These are phyloP conservation scores for Tuber calosporum DNA, from an alignment of 495 filamentous ascomycete genomes.

Conservation along the genomic window DNA sequence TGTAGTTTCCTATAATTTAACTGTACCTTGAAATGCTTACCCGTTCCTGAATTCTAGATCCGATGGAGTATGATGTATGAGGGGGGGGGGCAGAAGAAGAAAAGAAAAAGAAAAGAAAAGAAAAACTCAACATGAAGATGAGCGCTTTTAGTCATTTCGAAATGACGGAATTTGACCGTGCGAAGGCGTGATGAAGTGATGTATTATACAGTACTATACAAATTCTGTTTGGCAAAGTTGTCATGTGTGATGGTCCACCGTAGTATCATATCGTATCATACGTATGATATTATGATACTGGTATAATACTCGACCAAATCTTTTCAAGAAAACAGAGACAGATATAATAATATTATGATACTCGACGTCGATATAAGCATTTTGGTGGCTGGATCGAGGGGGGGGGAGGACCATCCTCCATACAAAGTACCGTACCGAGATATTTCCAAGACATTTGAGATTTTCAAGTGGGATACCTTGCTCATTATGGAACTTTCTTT, in stretches of 20 bases:
- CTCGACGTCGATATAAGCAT: neutral
- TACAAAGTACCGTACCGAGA: too few relatives aligned
- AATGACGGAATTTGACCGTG: neutral
- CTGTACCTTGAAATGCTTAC: neutral
- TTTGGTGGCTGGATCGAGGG: neutral
- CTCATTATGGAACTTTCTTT: too few relatives aligned
- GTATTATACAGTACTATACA: neutral
- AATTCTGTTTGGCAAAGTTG: neutral
- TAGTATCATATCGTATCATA: too few relatives aligned
- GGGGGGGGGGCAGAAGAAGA: too few relatives aligned
- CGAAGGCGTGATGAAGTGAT: neutral
- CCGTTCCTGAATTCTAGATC: neutral
- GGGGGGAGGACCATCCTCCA: too few relatives aligned
- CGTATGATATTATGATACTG: too few relatives aligned
- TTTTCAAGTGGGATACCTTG: too few relatives aligned
- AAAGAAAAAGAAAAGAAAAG: too few relatives aligned
- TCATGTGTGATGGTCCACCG: neutral
- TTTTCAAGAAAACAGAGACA: neutral
- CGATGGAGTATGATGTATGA: neutral
- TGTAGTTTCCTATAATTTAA: too few relatives aligned
- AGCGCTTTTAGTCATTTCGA: neutral
- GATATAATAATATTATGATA: too few relatives aligned
- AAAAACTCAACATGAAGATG: neutral
- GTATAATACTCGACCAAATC: too few relatives aligned
- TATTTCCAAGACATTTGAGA: too few relatives aligned